These are phyloP conservation scores for Rhodotorula taiwanensis DNA, from an alignment of 768 basidiomycete genomes.

Conservation along the genomic window DNA sequence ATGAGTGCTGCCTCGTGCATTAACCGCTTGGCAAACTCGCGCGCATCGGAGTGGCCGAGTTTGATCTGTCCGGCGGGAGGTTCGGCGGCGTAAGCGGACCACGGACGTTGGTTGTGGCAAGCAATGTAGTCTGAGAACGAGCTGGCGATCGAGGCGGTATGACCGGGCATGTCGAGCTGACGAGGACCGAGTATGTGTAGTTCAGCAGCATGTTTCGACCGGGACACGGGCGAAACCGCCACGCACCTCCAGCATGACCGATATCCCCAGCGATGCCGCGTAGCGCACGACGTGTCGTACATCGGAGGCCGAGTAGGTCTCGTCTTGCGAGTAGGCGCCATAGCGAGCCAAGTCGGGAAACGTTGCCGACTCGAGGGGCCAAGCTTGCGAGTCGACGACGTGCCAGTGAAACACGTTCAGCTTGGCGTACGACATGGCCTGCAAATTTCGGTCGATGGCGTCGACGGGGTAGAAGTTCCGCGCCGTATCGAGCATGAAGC, in stretches of 20 bases:
- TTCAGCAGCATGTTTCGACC: background rate
- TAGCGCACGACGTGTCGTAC: slow-evolving; percentile 59
- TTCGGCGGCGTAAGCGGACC: slow-evolving; percentile 44
- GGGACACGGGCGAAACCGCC: too few relatives aligned
- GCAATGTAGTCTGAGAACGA: slow-evolving; percentile 70
- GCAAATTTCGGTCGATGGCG: slow-evolving; percentile 63
- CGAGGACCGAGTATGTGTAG: background rate
- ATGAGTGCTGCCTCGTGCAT: slow-evolving; percentile 51
- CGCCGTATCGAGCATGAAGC: slow-evolving; percentile 72
- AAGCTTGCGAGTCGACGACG: slow-evolving; percentile 67
- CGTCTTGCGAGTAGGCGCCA: slow-evolving; percentile 56
- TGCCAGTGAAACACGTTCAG: slow-evolving; percentile 78
- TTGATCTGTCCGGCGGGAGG: slow-evolving; percentile 55
- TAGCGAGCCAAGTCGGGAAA: slow-evolving; percentile 57
- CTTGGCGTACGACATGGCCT: slow-evolving; percentile 73
- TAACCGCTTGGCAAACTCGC: slow-evolving; percentile 53
- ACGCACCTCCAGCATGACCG: slow-evolving; percentile 54
- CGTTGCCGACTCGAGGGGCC: slow-evolving; percentile 61
- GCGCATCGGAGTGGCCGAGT: background rate
- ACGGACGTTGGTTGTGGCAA: slow-evolving; percentile 51
- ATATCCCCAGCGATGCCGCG: slow-evolving; percentile 69
- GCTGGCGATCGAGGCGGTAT: slow-evolving; percentile 59
- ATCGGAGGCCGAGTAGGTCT: slow-evolving; percentile 55
- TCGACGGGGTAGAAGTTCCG: slow-evolving; percentile 56
- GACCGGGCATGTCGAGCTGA: slow-evolving; percentile 75